Base-by-base conservation (phyloP, 768 basidiomycete genomes). In the Termitomyces bulborhizus region DNA sequence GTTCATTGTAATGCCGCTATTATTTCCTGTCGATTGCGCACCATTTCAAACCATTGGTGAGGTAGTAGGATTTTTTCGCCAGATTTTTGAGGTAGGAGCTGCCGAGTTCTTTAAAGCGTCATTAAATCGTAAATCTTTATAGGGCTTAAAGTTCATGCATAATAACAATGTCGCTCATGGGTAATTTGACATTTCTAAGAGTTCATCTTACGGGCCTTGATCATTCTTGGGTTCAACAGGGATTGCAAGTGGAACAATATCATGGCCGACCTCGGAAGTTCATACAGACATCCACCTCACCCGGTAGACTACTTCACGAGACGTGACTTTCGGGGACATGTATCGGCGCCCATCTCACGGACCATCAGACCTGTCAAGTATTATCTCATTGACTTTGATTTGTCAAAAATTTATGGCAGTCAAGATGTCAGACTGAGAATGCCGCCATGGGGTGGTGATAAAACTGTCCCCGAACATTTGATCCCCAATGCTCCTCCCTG, bases 71-170 rank as follows among this genome's bases (percentile, higher is more conserved):
- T 68, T 66, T 43, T 56, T 72, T 18, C 43, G 57, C 26, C 69
- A 71, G 45, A 51, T 70, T 11, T 63, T 66, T 37, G 63, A 67
- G 58, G 69, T 65, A 50, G 40, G 16, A 29, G 41, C 18, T 11
- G 4, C 0, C 3, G 15, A 9, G 16, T 18, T 29, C 8, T 29
- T 53, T 41, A 24, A 24, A 5, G 9, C 34, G 11, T 44, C 32
- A 18, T n/a, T n/a, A 13, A 52, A 40, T 18, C 8, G 13, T 24
- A 12, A 3, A 16, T 47, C 16, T 29, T 56, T 43, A 21, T 15
- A 73, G 68, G 69, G 68, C 1, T 45, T 73, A 1, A 58, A 61
- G 13, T 74, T 68, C 36, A 72, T 73, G 68, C 71, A 74, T 26
- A 15, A 59, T 11, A 58, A 70, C 41, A 61, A 53, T 9, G 63